These are phyloP conservation scores for Penicillium cataractarum DNA, from an alignment of 495 filamentous ascomycete genomes.

Conservation along the genomic window DNA sequence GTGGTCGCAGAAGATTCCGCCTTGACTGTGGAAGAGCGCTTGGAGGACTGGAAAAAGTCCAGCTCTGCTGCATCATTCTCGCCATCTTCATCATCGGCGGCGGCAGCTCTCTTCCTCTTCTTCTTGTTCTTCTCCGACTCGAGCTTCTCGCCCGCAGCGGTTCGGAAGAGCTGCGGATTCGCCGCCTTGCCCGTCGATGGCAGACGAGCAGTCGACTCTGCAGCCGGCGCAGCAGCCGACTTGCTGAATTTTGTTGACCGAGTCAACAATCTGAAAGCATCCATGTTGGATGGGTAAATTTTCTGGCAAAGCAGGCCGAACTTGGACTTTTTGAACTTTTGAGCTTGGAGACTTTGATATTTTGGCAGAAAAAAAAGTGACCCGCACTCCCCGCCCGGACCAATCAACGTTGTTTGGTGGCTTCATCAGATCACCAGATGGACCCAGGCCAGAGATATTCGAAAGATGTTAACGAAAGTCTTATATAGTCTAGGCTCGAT, in stretches of 20 bases:
- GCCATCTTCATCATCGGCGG: slow-evolving; percentile 25
- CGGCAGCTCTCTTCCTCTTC: slow-evolving; percentile 44
- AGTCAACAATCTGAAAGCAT: slow-evolving; percentile 58
- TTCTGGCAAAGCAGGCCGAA: slow-evolving; percentile 4
- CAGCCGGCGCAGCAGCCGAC: slow-evolving; percentile 28
- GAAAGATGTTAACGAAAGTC: neutral
- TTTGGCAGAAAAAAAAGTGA: slow-evolving; percentile 32
- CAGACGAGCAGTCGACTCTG: slow-evolving; percentile 33
- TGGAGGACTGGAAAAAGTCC: slow-evolving; percentile 45
- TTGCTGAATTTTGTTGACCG: slow-evolving; percentile 55
- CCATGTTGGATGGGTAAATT: slow-evolving; percentile 41
- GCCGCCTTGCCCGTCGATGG: slow-evolving; percentile 54
- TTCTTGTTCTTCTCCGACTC: slow-evolving; percentile 40
- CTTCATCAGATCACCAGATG: neutral
- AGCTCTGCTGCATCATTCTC: slow-evolving; percentile 32
- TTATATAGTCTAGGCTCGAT: neutral
- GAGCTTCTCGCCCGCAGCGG: slow-evolving; percentile 37
- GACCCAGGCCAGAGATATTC: neutral
- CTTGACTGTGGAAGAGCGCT: slow-evolving; percentile 24
- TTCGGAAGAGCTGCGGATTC: slow-evolving; percentile 59
- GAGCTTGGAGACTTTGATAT: slow-evolving; percentile 32
- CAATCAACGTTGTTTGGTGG: slow-evolving; percentile 34
- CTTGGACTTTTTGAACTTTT: slow-evolving; percentile 5
- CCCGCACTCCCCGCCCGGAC: slow-evolving; percentile 34
- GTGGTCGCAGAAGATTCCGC: slow-evolving; percentile 21